Base-by-base conservation (phyloP, 352 stramenopile genomes). In the Aphanomyces cochlioides region DNA sequence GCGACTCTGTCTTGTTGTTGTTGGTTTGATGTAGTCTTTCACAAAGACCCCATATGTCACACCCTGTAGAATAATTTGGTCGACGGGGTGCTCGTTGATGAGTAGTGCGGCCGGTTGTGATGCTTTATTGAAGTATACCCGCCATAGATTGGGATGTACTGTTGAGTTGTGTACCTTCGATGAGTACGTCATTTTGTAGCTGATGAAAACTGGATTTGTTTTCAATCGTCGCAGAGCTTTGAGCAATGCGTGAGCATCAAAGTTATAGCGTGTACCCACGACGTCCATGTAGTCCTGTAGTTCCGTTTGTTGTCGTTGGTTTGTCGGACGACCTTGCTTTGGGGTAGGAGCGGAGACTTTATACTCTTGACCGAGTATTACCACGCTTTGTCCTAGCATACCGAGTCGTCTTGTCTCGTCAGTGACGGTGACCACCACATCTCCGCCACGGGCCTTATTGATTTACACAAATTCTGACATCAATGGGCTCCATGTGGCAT, bases 201-300 rank as follows among this genome's bases (percentile, higher is more conserved):
- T 8, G 21, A 58, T 41, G 34, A 61, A 61, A 13, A 61, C 15
- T 61, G 15, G 54, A 1, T 17, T 7, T 5, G 34, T 61, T n/a
- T 61, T 61, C 21, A 61, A 61, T 10, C 54, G n/a, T 12, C 54
- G 54, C n/a, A 61, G n/a, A 15, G 34, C 54, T 17, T 13, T 43
- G 34, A 61, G 54, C 1, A 17, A 7, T 3, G 6, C 54, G 17
- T 7, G 7, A 8, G 7, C 50, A 58, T 58, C 54, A 41, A 61
- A 61, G 7, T 61, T 39, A 37, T 40, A 61, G 6, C 54, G 54
- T 1, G 54, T 61, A 13, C 54, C 54, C 7, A 61, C 19, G n/a
- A 61, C 43, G 3, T 61, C 54, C 54, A 61, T 40, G 34, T 61
- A 61, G 54, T 61, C 54, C 6, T 61, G 54, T 17, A 61, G n/a